Conservation (phyloP, 75 land plant genomes). For the Larix kaempferi region DNA sequence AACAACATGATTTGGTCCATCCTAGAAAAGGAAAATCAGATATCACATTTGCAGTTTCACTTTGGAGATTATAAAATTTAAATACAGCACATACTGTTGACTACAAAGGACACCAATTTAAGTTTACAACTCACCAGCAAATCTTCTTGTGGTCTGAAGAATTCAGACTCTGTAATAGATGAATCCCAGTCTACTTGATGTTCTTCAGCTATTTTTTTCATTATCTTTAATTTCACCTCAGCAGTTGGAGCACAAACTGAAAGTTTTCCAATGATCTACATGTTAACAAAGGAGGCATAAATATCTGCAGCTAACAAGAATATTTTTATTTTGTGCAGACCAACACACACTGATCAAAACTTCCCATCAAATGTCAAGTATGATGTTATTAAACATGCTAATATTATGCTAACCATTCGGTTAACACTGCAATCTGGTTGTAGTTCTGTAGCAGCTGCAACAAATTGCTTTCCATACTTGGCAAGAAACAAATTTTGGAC, state of each 20-base stretch:
- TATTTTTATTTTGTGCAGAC: not conserved
- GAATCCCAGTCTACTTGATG: conserved; percentile 87
- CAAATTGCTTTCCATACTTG: conserved; percentile 96
- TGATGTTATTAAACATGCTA: not conserved
- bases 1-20: conserved; percentile 49
- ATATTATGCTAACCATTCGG: conserved; percentile 28
- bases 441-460: conserved; percentile 81
- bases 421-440: conserved; percentile 95
- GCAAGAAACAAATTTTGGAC: conserved; percentile 70
- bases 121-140: conserved; percentile 41
- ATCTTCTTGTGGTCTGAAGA: conserved; percentile 64
- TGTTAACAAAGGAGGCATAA: not conserved
- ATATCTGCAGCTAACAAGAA: not conserved
- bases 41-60: not conserved
- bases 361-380: not conserved
- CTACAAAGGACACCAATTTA: not conserved
- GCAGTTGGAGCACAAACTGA: conserved; percentile 71
- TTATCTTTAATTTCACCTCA: conserved; percentile 76
- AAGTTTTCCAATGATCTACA: conserved; percentile 80
- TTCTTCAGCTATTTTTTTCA: conserved; percentile 95
- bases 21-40: conserved; percentile 26
- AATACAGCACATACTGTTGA: not conserved
- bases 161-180: conserved; percentile 57
- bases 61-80: not conserved
- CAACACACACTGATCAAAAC: too few relatives aligned